Evolutionary conservation across 2,329 filamentous ascomycete species (phyloP).

Genomic region (Penicillium janthinellum): DNA sequence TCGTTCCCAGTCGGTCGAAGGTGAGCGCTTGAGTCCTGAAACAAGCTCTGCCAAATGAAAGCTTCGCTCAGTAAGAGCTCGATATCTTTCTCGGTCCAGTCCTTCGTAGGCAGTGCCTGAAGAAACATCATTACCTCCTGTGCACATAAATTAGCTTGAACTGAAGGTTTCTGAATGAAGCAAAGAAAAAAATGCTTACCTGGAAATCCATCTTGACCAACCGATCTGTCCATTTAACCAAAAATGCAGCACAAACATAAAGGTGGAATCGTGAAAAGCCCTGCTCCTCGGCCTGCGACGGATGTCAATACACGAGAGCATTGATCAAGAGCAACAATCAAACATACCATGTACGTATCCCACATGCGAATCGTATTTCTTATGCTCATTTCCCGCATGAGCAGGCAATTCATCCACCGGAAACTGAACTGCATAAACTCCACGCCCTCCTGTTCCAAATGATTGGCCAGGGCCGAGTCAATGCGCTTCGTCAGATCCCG

Average conservation of each 20-base stretch:
- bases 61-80: constrained; percentile 93
- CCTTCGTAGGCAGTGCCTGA: constrained; percentile 86
- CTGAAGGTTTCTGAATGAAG: not conserved
- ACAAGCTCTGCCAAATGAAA: constrained; percentile 98
- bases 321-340: not conserved
- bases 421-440: constrained; percentile 99
- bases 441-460: constrained; percentile 86
- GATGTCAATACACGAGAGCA: constrained; percentile 19
- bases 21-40: constrained; percentile 91
- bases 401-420: constrained; percentile 98
- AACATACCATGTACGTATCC: constrained; percentile 90
- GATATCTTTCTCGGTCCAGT: constrained; percentile 98
- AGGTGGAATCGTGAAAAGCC: constrained; percentile 98
- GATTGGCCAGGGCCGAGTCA: constrained; percentile 78
- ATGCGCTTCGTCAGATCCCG: constrained; percentile 90
- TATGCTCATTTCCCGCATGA: constrained; percentile 97
- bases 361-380: constrained; percentile 98
- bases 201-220: constrained; percentile 94
- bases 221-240: constrained; percentile 97
- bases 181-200: constrained; percentile 32
- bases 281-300: constrained; percentile 84
- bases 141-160: constrained; percentile 32
- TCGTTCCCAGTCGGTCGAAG: constrained; percentile 51
- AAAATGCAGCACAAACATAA: constrained; percentile 95
- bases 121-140: constrained; percentile 99